Evolutionary conservation across 139 green algal genomes (phyloP).

Genomic region (Eudorina sp.): DNA sequence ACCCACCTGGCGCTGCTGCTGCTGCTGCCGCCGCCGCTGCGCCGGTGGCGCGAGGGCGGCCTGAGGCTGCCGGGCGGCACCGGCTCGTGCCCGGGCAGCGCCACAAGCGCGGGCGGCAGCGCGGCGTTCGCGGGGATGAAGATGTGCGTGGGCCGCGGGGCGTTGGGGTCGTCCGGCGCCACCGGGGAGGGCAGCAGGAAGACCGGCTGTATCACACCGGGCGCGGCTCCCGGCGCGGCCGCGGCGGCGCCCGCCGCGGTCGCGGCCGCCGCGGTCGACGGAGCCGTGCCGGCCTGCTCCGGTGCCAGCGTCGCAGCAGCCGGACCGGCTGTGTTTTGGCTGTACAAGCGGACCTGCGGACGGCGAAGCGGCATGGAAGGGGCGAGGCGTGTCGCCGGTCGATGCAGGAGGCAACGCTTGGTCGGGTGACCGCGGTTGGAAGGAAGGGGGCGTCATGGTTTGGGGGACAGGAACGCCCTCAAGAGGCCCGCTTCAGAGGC

Average conservation of each 20-base stretch:
- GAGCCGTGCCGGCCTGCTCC: not conserved
- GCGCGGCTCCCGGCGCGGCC: not conserved
- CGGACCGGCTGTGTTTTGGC: not conserved
- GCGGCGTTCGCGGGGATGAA: conserved; percentile 20
- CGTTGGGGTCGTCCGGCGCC: not conserved
- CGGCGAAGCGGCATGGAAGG: no score
- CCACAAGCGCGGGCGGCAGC: conserved; percentile 28
- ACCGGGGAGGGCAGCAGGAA: conserved; percentile 13
- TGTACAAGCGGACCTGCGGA: conserved; percentile 3
- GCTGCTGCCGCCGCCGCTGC: not conserved
- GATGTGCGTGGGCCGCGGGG: conserved; percentile 18
- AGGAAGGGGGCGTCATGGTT: no score
- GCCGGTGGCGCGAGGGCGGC: not conserved
- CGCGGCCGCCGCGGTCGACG: not conserved
- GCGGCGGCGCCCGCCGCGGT: not conserved
- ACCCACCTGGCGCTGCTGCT: not conserved
- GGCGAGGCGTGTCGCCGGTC: no score
- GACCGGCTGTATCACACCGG: not conserved
- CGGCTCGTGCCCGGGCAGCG: conserved; percentile 24
- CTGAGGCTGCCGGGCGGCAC: conserved; percentile 4
- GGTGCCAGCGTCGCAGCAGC: not conserved
- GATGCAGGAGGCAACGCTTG: no score
- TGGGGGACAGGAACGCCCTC: no score
- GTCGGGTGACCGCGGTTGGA: no score
- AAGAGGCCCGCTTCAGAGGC: no score